Evolutionary conservation across 768 basidiomycete genomes (phyloP), one percentile per base, ranked within the genome.

Genomic region (Boletus coccyginus): DNA sequence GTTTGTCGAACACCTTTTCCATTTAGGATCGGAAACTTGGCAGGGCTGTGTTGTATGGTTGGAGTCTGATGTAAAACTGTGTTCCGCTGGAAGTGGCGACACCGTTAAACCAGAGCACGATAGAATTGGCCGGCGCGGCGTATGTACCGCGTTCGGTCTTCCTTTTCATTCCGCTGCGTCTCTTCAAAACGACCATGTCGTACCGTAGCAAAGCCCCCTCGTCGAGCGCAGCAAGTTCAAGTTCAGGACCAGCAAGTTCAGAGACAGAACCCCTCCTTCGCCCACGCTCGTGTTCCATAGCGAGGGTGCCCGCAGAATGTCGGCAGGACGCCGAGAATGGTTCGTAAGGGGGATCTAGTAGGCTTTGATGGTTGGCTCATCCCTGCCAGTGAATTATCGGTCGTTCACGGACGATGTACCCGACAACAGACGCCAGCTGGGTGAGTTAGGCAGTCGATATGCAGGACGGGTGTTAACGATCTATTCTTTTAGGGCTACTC

Each of bases 391-490:
- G 5, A 39, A 57, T 31, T 9, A 58, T 9, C 21, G 27, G 13
- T 17, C 19, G 11, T 53, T 60, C 35, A 75, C 74, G 16, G 81
- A 82, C 52, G 73, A 81, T 47, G 75, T 81, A 14, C 83, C 83
- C 2, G 69, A 71, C 11, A 66, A 66, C 11, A 83, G 77, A 62
- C 74, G 82, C 33, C 77, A 78, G 57, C 69, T 86, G 13, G 84
- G 84, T 85, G 27, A 7, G 75, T 61, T 17, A 27, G 39, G 13
- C 7, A 21, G 35, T 38, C 62, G 54, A 16, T 43, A 50, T 39
- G 42, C 36, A 50, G 49, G 27, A 32, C 27, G 3, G 11, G 36
- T 11, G 19, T 32, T 48, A 3, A 63, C 42, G 12, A 21, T 53
- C 12, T 2, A 14, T 53, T 33, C 42, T 55, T 24, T 19, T 31